Conservation (phyloP, 2,329 filamentous ascomycete species). For the Pseudogymnoascus sp. region DNA sequence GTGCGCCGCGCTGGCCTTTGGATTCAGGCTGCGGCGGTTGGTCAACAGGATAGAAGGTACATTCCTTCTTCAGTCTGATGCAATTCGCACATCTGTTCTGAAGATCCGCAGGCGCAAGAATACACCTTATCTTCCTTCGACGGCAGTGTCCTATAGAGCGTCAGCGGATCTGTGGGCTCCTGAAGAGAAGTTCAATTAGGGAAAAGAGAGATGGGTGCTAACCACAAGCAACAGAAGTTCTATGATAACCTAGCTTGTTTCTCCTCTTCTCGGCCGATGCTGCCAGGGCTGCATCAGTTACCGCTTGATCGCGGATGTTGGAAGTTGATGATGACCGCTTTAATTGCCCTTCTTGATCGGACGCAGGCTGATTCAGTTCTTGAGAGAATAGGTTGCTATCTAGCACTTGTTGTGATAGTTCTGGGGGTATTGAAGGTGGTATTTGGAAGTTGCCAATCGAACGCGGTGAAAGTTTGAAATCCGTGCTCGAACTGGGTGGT, state of each 20-base stretch:
- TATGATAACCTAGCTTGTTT: slow-evolving; percentile 92
- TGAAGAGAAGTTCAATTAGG: slow-evolving; percentile 11
- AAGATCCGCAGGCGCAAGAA: slow-evolving; percentile 63
- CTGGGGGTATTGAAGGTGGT: background rate
- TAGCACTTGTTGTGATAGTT: slow-evolving; percentile 2
- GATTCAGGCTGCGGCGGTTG: slow-evolving; percentile 50
- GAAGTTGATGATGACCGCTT: slow-evolving; percentile 46
- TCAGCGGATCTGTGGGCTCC: slow-evolving; percentile 17
- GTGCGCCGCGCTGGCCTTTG: slow-evolving; percentile 33
- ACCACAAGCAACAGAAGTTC: slow-evolving; percentile 94
- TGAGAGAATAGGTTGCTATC: slow-evolving; percentile 8
- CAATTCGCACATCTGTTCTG: slow-evolving; percentile 83
- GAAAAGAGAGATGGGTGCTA: slow-evolving; percentile 38
- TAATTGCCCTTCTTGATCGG: slow-evolving; percentile 20
- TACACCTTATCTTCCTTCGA: slow-evolving; percentile 85
- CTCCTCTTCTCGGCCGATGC: slow-evolving; percentile 57
- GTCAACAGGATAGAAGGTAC: slow-evolving; percentile 85
- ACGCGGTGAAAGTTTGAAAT: slow-evolving; percentile 8
- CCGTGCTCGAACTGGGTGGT: background rate
- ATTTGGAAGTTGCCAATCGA: background rate
- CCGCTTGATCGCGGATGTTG: slow-evolving; percentile 37
- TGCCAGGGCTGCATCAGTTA: slow-evolving; percentile 26
- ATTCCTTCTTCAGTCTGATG: slow-evolving; percentile 89
- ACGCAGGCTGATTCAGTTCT: background rate
- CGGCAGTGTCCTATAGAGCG: slow-evolving; percentile 69